phyloP scores from a whole-genome alignment of 2,329 filamentous ascomycete species.

The Endocalyx cinctus region DNA sequence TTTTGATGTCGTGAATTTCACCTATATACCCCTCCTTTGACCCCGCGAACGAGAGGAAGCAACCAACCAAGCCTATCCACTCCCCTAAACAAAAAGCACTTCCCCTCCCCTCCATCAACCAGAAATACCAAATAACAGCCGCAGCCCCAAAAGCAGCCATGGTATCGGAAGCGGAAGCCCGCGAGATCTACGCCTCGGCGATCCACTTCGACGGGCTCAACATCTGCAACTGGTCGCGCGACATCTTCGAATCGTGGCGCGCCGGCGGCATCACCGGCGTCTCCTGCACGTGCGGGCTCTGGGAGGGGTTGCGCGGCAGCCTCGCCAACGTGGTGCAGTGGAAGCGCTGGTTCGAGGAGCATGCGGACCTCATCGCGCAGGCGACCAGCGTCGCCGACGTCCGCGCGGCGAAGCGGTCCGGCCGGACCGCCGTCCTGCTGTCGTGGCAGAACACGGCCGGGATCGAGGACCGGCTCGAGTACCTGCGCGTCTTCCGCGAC shows the following conservation, averaged over 20 bases:
- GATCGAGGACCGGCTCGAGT: constrained; percentile 34
- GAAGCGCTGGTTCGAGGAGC: constrained; percentile 39
- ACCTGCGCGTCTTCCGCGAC: constrained; percentile 34
- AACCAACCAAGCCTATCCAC: too few relatives aligned
- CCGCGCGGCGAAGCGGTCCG: constrained; percentile 29
- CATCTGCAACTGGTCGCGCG: constrained; percentile 34
- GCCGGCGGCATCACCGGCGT: constrained; percentile 35
- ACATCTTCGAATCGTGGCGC: constrained; percentile 35
- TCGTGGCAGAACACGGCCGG: constrained; percentile 38
- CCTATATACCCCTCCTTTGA: too few relatives aligned
- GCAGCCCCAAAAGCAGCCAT: too few relatives aligned
- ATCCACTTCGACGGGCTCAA: constrained; percentile 38
- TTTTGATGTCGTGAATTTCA: too few relatives aligned
- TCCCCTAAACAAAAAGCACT: too few relatives aligned
- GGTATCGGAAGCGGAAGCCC: constrained; percentile 31
- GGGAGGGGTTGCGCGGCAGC: constrained; percentile 33
- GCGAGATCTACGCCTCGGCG: constrained; percentile 29
- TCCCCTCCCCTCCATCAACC: too few relatives aligned
- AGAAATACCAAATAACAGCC: too few relatives aligned
- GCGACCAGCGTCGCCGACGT: constrained; percentile 32
- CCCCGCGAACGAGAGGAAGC: too few relatives aligned
- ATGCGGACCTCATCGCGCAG: constrained; percentile 33
- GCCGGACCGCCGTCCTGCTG: constrained; percentile 33
- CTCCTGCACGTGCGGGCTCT: constrained; percentile 35
- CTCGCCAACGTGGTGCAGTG: constrained; percentile 36